phyloP scores from a whole-genome alignment of 2,329 filamentous ascomycete species.

The Ceratocystis colombiana region DNA sequence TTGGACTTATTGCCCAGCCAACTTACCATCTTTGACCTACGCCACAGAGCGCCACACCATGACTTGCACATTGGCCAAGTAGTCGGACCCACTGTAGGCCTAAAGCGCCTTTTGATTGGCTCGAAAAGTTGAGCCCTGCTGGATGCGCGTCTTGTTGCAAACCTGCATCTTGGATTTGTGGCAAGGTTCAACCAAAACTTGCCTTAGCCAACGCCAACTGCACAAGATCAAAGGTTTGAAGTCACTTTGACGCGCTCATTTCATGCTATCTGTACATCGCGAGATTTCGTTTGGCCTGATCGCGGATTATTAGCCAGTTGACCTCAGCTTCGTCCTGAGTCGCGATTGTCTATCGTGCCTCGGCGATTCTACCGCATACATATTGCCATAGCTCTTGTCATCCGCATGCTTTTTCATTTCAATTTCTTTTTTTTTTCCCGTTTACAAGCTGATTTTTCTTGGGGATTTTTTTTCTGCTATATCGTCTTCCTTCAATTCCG shows the following conservation, averaged over 20 bases:
- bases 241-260: slow-evolving; percentile 14
- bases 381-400: slow-evolving; percentile 4
- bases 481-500: not conserved
- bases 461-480: not conserved
- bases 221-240: not conserved
- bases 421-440: slow-evolving; percentile 13
- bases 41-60: slow-evolving; percentile 6
- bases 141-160: slow-evolving; percentile 17
- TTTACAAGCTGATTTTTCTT: not conserved
- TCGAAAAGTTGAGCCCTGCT: slow-evolving; percentile 3
- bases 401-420: slow-evolving; percentile 9
- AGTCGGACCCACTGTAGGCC: not conserved
- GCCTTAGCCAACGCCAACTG: slow-evolving; percentile 3
- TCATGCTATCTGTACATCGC: slow-evolving; percentile 5
- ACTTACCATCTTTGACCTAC: not conserved
- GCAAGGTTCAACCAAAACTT: slow-evolving; percentile 8
- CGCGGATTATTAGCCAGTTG: not conserved
- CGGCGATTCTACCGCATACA: not conserved
- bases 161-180: slow-evolving; percentile 15
- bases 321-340: not conserved
- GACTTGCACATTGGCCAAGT: not conserved
- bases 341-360: slow-evolving; percentile 2
- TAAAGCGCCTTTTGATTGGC: not conserved
- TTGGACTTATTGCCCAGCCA: too few relatives aligned
- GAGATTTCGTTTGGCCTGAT: not conserved